These are phyloP conservation scores for Agroathelia rolfsii DNA, from an alignment of 1,284 basidiomycete genomes.

Conservation along the genomic window DNA sequence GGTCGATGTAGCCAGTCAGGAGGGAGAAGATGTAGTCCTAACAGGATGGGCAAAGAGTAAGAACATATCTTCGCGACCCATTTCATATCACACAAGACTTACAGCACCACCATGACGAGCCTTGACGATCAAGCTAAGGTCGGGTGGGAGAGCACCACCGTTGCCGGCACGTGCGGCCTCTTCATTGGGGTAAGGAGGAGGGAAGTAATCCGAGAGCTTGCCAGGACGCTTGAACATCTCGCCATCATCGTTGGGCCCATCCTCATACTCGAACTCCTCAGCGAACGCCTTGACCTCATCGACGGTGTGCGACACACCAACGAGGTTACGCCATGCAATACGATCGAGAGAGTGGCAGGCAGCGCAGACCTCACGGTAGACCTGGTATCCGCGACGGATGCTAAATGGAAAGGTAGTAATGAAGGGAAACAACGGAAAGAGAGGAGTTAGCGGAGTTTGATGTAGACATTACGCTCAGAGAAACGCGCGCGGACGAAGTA, in stretches of 20 bases:
- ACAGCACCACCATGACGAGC: slow-evolving; percentile 95
- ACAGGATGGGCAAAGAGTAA: background rate
- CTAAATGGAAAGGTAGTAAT: slow-evolving; percentile 28
- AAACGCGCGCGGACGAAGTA: slow-evolving; percentile 6
- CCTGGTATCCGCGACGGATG: slow-evolving; percentile 97
- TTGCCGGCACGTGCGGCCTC: slow-evolving; percentile 95
- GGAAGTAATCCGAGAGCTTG: slow-evolving; percentile 96
- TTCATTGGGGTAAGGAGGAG: slow-evolving; percentile 93
- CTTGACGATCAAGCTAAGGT: slow-evolving; percentile 96
- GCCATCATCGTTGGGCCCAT: slow-evolving; percentile 91
- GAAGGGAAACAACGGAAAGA: slow-evolving; percentile 6
- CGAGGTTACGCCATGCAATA: slow-evolving; percentile 99
- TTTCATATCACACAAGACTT: slow-evolving; percentile 23
- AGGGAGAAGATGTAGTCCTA: slow-evolving; percentile 97
- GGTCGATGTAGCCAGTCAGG: slow-evolving; percentile 94
- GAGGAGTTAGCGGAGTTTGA: slow-evolving; percentile 5
- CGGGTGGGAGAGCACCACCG: slow-evolving; percentile 91
- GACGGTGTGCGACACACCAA: slow-evolving; percentile 94
- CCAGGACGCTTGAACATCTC: slow-evolving; percentile 99
- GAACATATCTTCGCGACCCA: slow-evolving; percentile 2
- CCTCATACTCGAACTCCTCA: slow-evolving; percentile 93
- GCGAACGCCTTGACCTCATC: slow-evolving; percentile 91
- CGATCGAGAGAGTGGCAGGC: slow-evolving; percentile 99
- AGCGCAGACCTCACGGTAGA: slow-evolving; percentile 98
- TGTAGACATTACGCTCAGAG: slow-evolving; percentile 10